A percentile compares a stretch with the other conserved stretches of the same genome.
phyloP scores from a whole-genome alignment of 2,329 filamentous ascomycete genomes.

The Pseudocercospora cruenta region DNA sequence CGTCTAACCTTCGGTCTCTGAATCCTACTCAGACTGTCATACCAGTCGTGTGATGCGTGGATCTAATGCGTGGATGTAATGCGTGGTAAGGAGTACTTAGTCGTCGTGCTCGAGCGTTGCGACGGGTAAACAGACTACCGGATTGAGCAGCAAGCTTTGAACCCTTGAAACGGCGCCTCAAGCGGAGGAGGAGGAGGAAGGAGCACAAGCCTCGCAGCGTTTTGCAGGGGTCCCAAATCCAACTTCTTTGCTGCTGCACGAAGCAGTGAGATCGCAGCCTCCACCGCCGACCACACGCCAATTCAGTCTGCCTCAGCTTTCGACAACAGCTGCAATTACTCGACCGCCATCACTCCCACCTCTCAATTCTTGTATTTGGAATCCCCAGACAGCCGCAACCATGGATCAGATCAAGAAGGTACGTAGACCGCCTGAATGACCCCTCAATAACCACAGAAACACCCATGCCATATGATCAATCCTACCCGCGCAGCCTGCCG shows the following conservation, averaged over 20 bases:
- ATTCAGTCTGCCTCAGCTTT: background rate
- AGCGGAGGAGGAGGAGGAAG: background rate
- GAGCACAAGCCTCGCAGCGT: background rate
- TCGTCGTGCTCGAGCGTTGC: background rate
- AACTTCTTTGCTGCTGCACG: background rate
- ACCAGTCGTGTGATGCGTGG: background rate
- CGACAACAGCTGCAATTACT: background rate
- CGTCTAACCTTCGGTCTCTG: slow-evolving; percentile 11
- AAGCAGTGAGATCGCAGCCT: slow-evolving; percentile 5
- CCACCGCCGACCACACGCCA: slow-evolving; percentile 2
- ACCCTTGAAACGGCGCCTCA: slow-evolving; percentile 10
- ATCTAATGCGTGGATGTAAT: background rate
- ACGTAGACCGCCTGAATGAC: slow-evolving; percentile 29
- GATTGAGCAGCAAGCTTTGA: slow-evolving; percentile 9
- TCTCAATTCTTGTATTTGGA: background rate
- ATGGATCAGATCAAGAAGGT: slow-evolving; percentile 52
- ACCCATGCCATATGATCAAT: slow-evolving; percentile 19
- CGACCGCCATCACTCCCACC: background rate
- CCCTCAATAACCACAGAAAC: slow-evolving; percentile 30
- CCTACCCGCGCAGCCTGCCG: background rate
- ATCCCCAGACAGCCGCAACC: background rate
- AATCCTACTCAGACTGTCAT: background rate
- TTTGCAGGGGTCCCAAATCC: background rate
- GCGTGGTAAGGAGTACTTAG: background rate
- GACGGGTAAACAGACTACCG: background rate